Percentiles rank a stretch among this genome's conserved stretches.
phyloP scores from a whole-genome alignment of 2,329 filamentous ascomycete species.

The Cercospora nicotianae region DNA sequence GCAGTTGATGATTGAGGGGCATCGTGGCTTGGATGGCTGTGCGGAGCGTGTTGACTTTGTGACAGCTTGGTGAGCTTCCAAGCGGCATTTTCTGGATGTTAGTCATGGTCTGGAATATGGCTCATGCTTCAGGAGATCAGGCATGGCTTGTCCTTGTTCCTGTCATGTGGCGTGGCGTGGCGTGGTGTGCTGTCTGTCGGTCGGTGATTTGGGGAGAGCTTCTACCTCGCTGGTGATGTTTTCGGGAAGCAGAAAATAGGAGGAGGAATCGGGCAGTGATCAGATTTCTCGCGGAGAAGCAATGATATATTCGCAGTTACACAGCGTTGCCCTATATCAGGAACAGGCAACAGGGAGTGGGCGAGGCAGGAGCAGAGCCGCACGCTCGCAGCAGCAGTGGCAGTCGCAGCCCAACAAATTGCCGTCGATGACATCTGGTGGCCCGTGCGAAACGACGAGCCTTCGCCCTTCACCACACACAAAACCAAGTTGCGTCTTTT shows the following conservation, averaged over 20 bases:
- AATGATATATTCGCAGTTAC: neutral
- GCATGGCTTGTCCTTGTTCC: neutral
- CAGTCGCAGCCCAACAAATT: neutral
- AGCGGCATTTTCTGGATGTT: neutral
- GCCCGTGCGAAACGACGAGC: neutral
- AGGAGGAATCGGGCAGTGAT: no score
- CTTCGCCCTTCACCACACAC: neutral
- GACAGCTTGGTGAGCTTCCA: neutral
- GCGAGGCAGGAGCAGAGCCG: neutral
- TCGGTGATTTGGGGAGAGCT: no score
- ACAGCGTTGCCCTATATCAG: neutral
- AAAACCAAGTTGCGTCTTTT: neutral
- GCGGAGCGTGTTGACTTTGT: neutral
- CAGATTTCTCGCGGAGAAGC: no score
- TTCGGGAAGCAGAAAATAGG: no score
- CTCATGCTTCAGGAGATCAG: neutral
- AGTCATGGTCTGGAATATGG: neutral
- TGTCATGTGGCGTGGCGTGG: neutral
- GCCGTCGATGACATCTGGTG: neutral
- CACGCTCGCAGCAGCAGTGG: neutral
- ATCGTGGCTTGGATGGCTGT: neutral
- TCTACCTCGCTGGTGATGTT: no score
- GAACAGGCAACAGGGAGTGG: neutral
- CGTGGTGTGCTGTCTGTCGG: no score
- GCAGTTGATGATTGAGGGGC: no score